phyloP scores from a whole-genome alignment of 2,329 filamentous ascomycete genomes.

The Neopestalotiopsis rosae region DNA sequence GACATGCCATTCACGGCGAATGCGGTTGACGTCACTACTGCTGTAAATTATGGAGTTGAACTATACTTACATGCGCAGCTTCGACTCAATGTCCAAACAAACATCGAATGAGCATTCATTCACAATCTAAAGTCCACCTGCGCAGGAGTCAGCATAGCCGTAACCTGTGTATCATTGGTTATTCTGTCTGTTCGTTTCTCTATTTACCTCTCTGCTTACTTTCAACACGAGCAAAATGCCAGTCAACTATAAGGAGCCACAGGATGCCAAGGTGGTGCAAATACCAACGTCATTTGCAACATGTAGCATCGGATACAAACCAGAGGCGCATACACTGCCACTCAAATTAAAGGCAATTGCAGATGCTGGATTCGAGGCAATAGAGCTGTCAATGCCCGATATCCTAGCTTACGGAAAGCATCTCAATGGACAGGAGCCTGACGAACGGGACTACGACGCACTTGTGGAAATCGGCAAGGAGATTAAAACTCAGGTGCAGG shows the following conservation, averaged over 20 bases:
- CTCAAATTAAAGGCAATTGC: conserved; percentile 67
- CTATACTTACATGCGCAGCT: too few species aligned
- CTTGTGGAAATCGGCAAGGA: conserved; percentile 59
- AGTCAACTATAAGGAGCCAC: conserved; percentile 26
- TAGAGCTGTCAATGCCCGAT: conserved; percentile 79
- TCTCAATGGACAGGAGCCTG: conserved; percentile 54
- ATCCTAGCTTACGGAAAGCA: conserved; percentile 65
- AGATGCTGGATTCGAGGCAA: conserved; percentile 68
- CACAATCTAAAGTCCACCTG: too few species aligned
- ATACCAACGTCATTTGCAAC: conserved; percentile 37
- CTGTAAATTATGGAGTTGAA: too few species aligned
- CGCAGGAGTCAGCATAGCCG: too few species aligned
- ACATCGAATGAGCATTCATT: too few species aligned
- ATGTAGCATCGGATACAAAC: conserved; percentile 36
- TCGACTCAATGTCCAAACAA: too few species aligned
- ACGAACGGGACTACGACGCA: conserved; percentile 62
- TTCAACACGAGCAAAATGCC: conserved; percentile 27
- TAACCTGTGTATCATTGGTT: neutral
- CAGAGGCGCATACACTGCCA: conserved; percentile 54
- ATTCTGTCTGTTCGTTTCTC: neutral
- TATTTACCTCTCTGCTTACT: neutral
- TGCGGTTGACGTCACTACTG: neutral
- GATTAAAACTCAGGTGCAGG: conserved; percentile 59
- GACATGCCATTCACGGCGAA: neutral
- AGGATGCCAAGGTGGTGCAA: neutral